Evolutionary conservation across 2,329 filamentous ascomycete genomes (phyloP), one percentile per base, ranked within the genome.

Genomic region (Phyllosticta citribraziliensis): DNA sequence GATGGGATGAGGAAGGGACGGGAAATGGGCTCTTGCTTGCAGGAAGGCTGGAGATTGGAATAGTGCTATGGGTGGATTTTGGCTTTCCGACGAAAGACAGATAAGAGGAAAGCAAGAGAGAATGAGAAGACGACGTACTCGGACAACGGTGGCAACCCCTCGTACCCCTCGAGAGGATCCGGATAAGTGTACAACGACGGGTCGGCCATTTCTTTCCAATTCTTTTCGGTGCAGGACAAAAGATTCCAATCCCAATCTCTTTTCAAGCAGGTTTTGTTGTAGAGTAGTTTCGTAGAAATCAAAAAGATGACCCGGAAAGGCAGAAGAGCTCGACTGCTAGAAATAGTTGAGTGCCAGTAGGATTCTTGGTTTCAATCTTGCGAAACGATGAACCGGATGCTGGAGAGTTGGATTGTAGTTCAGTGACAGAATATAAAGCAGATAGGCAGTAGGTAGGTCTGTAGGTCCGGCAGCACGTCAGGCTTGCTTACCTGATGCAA

Each of bases 101-200:
- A 22, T 9, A 50, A n/a, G 5, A 33, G 12, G 5, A 10, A 2
- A 40, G 5, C 10, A 40, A 17, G 30, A 12, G 30, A 33, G 12
- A 33, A 5, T 17, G 11, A 14, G 33, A 40, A 12, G 11, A 2
- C 54, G 3, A 56, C 70, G 33, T 65, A 75, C 56, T 80, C 74
- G 8, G 84, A 72, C 5, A 88, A 72, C 24, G 84, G 79, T 25
- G 79, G 73, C n/a, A 80, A 79, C 56, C 79, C 72, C 66, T 84
- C 79, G 68, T 82, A 87, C 20, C 83, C 84, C 25, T 76, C 73
- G 1, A 87, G 72, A 14, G 85, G 85, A 17, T 81, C 85, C 1
- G 80, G 75, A 67, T 82, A 84, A 1, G 73, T 76, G 64, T 79
- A 79, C 2, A 72, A 68, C 61, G 72, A 73, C 12, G 74, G 73